A percentile compares a stretch with the other conserved stretches of the same genome.
Conservation (phyloP, 495 filamentous ascomycete species). For the Talaromyces liani region DNA sequence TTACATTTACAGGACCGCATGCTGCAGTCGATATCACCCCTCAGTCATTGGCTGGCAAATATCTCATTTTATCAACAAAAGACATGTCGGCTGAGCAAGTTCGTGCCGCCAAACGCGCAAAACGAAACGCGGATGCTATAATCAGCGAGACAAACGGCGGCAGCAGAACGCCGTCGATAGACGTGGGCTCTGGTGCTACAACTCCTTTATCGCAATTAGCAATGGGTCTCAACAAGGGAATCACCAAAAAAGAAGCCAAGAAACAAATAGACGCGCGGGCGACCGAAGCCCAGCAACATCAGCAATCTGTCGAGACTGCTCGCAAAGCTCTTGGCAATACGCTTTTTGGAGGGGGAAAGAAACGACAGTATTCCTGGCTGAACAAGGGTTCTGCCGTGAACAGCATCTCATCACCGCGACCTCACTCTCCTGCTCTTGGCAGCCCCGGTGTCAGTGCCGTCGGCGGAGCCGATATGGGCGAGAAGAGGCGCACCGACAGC, state of each 20-base stretch:
- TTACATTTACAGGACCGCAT: neutral
- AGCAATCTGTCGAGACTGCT: conserved; percentile 42
- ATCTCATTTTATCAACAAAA: conserved; percentile 19
- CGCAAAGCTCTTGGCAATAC: conserved; percentile 35
- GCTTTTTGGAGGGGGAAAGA: conserved; percentile 39
- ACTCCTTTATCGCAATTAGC: conserved; percentile 22
- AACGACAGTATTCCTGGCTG: conserved; percentile 33
- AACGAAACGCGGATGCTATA: conserved; percentile 34
- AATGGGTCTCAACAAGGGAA: conserved; percentile 40
- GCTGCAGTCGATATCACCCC: neutral
- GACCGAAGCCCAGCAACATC: conserved; percentile 44
- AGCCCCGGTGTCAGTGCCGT: neutral
- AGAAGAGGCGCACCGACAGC: conserved; percentile 18
- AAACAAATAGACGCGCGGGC: conserved; percentile 43
- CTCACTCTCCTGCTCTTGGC: conserved; percentile 26
- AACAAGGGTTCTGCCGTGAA: conserved; percentile 30
- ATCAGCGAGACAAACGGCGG: conserved; percentile 28
- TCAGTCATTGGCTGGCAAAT: neutral
- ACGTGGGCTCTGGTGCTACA: conserved; percentile 35
- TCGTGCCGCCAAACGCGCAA: conserved; percentile 43
- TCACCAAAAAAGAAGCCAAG: conserved; percentile 45
- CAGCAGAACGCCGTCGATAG: conserved; percentile 27
- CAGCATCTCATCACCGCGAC: conserved; percentile 34
- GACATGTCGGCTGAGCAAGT: conserved; percentile 41
- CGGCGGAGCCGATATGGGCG: conserved; percentile 23